These are phyloP conservation scores for Trichoderma sp. DNA, from an alignment of 2,329 filamentous ascomycete species.

Conservation along the genomic window DNA sequence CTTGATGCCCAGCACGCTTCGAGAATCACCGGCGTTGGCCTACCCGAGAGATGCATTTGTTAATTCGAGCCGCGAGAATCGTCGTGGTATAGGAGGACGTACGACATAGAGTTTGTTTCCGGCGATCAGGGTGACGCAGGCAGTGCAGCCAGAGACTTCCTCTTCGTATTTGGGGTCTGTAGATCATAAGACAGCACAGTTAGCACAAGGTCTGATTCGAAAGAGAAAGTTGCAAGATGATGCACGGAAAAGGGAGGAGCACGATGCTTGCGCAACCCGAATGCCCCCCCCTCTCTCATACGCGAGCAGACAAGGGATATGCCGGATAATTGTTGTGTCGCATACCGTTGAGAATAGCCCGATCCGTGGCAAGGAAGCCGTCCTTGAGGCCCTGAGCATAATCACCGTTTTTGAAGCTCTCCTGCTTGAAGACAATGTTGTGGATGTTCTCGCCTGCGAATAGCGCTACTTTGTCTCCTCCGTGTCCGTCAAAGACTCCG, in stretches of 20 bases:
- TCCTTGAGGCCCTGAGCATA: conserved; percentile 97
- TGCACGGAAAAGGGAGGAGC: neutral
- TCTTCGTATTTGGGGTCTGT: conserved; percentile 95
- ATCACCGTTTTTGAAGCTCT: conserved; percentile 86
- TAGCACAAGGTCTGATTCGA: neutral
- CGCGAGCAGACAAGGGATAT: conserved; percentile 10
- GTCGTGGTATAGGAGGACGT: conserved; percentile 49
- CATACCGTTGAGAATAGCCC: conserved; percentile 91
- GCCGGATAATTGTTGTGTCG: conserved; percentile 5
- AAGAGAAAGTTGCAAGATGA: neutral
- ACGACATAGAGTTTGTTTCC: conserved; percentile 94
- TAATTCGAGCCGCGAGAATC: neutral
- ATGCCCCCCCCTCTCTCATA: neutral
- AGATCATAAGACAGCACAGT: neutral
- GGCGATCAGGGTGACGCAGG: conserved; percentile 86
- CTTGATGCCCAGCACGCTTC: conserved; percentile 93
- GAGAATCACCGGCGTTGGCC: conserved; percentile 97
- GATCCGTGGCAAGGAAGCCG: conserved; percentile 92
- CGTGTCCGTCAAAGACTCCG: conserved; percentile 96
- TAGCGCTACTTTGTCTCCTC: conserved; percentile 91
- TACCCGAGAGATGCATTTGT: conserved; percentile 43
- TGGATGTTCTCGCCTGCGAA: conserved; percentile 93
- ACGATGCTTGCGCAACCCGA: neutral
- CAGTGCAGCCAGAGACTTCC: conserved; percentile 96
- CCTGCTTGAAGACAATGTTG: conserved; percentile 92